Percentiles rank a stretch among this genome's conserved stretches.
These are phyloP conservation scores for Pichia deserticola DNA, from an alignment of 805 yeast species.

Conservation along the genomic window DNA sequence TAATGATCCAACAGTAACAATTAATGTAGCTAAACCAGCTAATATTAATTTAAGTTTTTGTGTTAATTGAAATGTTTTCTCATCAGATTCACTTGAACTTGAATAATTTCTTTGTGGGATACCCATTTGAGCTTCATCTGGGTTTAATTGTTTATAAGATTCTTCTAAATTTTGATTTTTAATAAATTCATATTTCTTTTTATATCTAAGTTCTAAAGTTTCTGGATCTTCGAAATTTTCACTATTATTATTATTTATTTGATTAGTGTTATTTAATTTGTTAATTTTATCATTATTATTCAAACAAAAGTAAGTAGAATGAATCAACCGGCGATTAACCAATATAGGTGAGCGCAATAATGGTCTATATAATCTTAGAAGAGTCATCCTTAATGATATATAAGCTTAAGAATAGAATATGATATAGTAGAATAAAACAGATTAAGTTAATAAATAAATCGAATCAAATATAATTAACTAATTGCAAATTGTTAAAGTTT, in stretches of 20 bases:
- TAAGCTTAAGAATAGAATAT: too few relatives aligned
- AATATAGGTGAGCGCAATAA: too few relatives aligned
- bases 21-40: conserved; percentile 35
- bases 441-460: too few relatives aligned
- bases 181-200: conserved; percentile 7
- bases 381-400: too few relatives aligned
- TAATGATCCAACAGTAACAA: conserved; percentile 34
- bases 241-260: background rate
- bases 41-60: conserved; percentile 39
- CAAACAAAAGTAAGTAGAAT: too few relatives aligned
- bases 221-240: background rate
- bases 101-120: background rate
- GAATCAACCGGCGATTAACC: too few relatives aligned
- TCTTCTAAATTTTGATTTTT: conserved; percentile 8
- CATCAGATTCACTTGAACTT: conserved; percentile 1
- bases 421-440: too few relatives aligned
- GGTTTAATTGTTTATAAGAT: background rate
- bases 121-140: background rate
- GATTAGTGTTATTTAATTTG: background rate
- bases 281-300: too few relatives aligned
- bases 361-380: too few relatives aligned
- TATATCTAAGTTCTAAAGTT: conserved; percentile 2
- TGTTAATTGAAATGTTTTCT: conserved; percentile 31
- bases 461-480: too few relatives aligned
- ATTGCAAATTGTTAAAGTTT: too few relatives aligned